Evolutionary conservation across 495 filamentous ascomycete genomes (phyloP).

Genomic region (Glarea lozoyensis): DNA sequence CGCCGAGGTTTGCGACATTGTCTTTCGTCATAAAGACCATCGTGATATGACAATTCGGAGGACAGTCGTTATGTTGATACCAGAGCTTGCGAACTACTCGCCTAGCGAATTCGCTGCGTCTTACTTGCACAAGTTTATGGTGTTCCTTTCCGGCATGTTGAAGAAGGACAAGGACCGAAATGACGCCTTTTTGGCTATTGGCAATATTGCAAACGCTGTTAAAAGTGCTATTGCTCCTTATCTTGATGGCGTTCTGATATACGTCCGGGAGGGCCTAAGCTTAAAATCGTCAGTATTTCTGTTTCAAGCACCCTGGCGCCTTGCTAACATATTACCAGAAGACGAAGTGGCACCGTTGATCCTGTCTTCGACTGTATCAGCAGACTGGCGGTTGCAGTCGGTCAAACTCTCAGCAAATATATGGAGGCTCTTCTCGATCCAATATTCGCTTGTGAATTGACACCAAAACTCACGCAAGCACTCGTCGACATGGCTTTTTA

Average conservation of each 20-base stretch:
- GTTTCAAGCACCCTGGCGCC: not conserved
- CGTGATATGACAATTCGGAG: slow-evolving; percentile 77
- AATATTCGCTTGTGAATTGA: slow-evolving; percentile 93
- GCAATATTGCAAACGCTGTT: slow-evolving; percentile 91
- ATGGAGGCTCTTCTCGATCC: slow-evolving; percentile 94
- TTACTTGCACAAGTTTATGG: slow-evolving; percentile 94
- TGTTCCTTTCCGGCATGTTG: slow-evolving; percentile 88
- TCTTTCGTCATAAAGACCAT: slow-evolving; percentile 83
- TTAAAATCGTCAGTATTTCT: slow-evolving; percentile 45
- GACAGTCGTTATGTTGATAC: slow-evolving; percentile 82
- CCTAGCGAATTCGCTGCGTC: slow-evolving; percentile 73
- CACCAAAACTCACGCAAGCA: slow-evolving; percentile 84
- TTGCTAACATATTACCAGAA: slow-evolving; percentile 22
- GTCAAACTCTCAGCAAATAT: slow-evolving; percentile 93
- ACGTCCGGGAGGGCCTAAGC: slow-evolving; percentile 82
- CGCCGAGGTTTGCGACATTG: slow-evolving; percentile 79
- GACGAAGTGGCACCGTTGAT: slow-evolving; percentile 68
- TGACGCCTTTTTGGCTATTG: slow-evolving; percentile 88
- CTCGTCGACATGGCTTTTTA: slow-evolving; percentile 98
- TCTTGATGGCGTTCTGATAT: slow-evolving; percentile 83
- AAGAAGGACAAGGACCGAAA: slow-evolving; percentile 92
- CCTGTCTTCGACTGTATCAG: slow-evolving; percentile 98
- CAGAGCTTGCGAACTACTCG: slow-evolving; percentile 85
- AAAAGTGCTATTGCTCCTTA: slow-evolving; percentile 91
- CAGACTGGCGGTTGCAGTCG: slow-evolving; percentile 87